These are phyloP conservation scores for Neurospora hispaniola DNA, from an alignment of 495 filamentous ascomycete species.

Conservation along the genomic window DNA sequence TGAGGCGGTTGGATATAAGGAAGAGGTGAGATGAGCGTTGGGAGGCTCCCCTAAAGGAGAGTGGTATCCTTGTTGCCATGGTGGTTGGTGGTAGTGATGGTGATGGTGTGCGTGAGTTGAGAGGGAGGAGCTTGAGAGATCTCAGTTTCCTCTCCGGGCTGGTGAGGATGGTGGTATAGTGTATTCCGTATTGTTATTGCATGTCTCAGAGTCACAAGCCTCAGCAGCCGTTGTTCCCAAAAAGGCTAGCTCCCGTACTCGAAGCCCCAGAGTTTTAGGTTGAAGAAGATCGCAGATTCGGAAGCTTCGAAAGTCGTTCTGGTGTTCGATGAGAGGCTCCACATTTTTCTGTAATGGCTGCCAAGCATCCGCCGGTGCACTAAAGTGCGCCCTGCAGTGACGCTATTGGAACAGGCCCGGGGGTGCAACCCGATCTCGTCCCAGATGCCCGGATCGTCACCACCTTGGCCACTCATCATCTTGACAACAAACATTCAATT, in stretches of 20 bases:
- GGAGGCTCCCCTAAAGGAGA: background rate
- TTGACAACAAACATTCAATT: background rate
- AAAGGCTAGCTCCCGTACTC: background rate
- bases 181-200: background rate
- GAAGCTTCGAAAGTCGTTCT: background rate
- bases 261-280: background rate
- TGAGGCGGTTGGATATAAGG: background rate
- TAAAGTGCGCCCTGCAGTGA: background rate
- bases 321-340: background rate
- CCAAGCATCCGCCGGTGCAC: background rate
- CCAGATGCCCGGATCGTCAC: background rate
- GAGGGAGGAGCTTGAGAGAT: background rate
- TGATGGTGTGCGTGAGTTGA: background rate
- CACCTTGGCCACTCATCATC: background rate
- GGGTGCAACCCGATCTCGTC: conserved; percentile 1
- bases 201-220: background rate
- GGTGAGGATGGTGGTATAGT: background rate
- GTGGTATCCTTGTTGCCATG: conserved; percentile 8
- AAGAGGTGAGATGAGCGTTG: background rate
- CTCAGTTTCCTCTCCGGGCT: background rate
- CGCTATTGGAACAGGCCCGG: conserved; percentile 1
- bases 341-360: background rate
- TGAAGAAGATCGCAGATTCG: background rate
- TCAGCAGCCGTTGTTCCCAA: background rate
- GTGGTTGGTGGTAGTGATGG: background rate